A percentile compares a stretch with the other conserved stretches of the same genome.
phyloP scores from a whole-genome alignment of 176 grass and related monocot species.

The Oryza brachyantha region DNA sequence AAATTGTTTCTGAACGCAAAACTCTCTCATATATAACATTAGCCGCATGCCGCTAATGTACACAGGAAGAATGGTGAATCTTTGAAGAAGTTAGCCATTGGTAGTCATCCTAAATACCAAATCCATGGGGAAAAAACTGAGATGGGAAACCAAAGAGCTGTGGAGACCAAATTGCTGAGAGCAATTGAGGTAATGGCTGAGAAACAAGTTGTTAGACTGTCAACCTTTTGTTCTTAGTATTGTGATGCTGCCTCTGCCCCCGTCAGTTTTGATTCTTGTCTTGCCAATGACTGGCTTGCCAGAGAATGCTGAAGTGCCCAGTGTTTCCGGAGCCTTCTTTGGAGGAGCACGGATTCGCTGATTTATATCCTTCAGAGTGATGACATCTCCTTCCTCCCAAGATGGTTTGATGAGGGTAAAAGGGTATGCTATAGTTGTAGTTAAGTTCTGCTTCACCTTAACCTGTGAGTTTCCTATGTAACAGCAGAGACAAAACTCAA shows the following conservation, averaged over 20 bases:
- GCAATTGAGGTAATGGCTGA: conserved; percentile 28
- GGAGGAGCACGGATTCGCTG: conserved; percentile 59
- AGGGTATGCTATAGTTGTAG: conserved; percentile 68
- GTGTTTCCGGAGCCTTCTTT: conserved; percentile 38
- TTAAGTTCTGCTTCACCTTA: conserved; percentile 56
- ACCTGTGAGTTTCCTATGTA: conserved; percentile 52
- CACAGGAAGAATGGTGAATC: conserved; percentile 31
- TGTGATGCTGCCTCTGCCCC: conserved; percentile 95
- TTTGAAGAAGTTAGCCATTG: conserved; percentile 31
- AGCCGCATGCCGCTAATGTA: conserved; percentile 34
- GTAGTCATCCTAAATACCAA: conserved; percentile 18
- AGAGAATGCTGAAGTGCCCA: conserved; percentile 74
- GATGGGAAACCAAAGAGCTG: conserved; percentile 12
- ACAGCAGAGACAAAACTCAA: conserved; percentile 27
- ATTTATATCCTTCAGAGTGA: conserved; percentile 89
- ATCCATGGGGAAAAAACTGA: conserved; percentile 21
- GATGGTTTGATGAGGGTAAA: conserved; percentile 91
- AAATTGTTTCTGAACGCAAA: neutral
- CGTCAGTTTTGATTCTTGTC: conserved; percentile 82
- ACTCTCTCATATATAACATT: conserved; percentile 34
- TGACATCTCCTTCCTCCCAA: conserved; percentile 67
- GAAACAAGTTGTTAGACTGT: conserved; percentile 26
- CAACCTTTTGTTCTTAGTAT: conserved; percentile 86
- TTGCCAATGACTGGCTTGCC: conserved; percentile 88
- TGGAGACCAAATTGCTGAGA: conserved; percentile 25